Percentiles rank a stretch among this genome's conserved stretches.
These are phyloP conservation scores for Cystobasidiaceae sp. DNA, from an alignment of 1,284 basidiomycete species.

Conservation along the genomic window DNA sequence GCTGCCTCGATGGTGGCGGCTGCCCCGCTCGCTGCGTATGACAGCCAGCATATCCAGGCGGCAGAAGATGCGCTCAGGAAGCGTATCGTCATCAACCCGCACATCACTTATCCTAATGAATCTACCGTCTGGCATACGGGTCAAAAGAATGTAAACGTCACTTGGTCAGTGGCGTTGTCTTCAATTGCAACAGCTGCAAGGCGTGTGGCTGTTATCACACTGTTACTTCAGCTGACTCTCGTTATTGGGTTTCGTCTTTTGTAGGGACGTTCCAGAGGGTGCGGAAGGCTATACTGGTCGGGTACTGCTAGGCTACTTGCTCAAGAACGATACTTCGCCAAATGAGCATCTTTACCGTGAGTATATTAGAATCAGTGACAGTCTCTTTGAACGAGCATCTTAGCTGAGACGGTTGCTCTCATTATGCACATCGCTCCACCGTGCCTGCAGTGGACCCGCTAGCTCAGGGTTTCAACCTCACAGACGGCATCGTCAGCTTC, in stretches of 20 bases:
- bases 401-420: no score
- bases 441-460: neutral
- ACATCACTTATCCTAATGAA: constrained; percentile 14
- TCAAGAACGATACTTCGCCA: constrained; percentile 10
- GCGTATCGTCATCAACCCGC: constrained; percentile 22
- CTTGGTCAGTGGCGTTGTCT: constrained; percentile 3
- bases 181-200: neutral
- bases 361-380: neutral
- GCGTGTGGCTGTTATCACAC: neutral
- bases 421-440: neutral
- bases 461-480: constrained; percentile 24
- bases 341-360: constrained; percentile 26
- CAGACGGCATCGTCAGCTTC: constrained; percentile 17
- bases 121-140: constrained; percentile 25
- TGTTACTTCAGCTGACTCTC: no score
- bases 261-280: constrained; percentile 4
- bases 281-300: constrained; percentile 24
- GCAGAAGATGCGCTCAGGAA: neutral
- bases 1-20: constrained; percentile 8
- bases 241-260: neutral
- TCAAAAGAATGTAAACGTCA: constrained; percentile 16
- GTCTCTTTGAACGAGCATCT: no score
- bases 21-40: neutral
- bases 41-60: neutral
- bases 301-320: constrained; percentile 18